Conservation (phyloP, 2,329 filamentous ascomycete genomes). For the Grosmannia clavigera region DNA sequence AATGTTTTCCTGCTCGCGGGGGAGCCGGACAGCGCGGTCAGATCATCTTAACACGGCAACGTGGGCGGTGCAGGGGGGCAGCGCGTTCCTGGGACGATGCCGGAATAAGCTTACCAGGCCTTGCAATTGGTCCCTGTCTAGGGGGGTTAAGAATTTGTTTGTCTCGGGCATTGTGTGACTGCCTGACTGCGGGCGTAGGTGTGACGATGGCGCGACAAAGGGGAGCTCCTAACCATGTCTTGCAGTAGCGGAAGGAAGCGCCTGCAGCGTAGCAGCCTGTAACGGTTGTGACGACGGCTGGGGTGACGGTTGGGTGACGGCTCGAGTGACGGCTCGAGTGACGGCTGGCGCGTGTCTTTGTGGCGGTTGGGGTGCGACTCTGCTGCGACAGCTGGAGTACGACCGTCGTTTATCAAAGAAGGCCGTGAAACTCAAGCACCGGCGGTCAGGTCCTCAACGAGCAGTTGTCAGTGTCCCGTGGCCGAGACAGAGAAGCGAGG, state of each 20-base stretch:
- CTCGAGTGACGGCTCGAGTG: too few species aligned
- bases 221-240: conserved; percentile 36
- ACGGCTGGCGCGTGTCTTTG: background rate
- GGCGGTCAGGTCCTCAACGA: background rate
- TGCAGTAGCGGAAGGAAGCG: conserved; percentile 8
- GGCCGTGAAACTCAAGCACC: background rate
- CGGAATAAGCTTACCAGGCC: conserved; percentile 49
- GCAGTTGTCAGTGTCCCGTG: background rate
- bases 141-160: conserved; percentile 35
- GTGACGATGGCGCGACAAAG: conserved; percentile 49
- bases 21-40: background rate
- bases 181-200: conserved; percentile 32
- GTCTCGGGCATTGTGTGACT: conserved; percentile 28
- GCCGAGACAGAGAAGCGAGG: background rate
- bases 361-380: background rate
- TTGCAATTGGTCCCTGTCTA: conserved; percentile 67
- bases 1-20: conserved; percentile 11
- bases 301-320: background rate
- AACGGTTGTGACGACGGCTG: too few species aligned
- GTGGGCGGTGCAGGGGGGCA: background rate
- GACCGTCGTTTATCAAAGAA: conserved; percentile 5
- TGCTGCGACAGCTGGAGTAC: background rate
- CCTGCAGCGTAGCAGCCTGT: conserved; percentile 3
- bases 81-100: background rate
- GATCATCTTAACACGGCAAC: background rate